phyloP scores from a whole-genome alignment of 768 basidiomycete species.

The Phallus indusiatus region DNA sequence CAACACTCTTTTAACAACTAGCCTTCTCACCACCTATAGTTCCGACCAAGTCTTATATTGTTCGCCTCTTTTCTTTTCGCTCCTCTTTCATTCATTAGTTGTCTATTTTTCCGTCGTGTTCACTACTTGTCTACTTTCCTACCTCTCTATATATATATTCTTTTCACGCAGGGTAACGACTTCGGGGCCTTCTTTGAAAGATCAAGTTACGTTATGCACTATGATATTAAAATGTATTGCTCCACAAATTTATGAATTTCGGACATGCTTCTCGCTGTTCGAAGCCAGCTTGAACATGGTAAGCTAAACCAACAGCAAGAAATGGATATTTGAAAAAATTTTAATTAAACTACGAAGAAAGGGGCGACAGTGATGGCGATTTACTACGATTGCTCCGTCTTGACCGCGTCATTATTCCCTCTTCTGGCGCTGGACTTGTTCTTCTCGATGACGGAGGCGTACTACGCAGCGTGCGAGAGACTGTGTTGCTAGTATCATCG shows the following conservation, averaged over 20 bases:
- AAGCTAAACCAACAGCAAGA: too few species aligned
- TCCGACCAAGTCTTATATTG: neutral
- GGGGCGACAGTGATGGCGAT: neutral
- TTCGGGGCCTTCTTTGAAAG: too few species aligned
- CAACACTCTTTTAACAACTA: neutral
- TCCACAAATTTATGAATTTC: too few species aligned
- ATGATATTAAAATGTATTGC: too few species aligned
- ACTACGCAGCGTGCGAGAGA: neutral
- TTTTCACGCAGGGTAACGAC: neutral
- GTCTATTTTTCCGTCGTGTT: neutral
- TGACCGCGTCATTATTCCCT: neutral
- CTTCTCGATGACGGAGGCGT: conserved; percentile 3
- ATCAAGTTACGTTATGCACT: too few species aligned
- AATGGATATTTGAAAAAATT: too few species aligned
- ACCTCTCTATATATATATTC: neutral
- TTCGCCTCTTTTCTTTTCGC: too few species aligned
- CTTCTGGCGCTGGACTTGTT: conserved; percentile 1
- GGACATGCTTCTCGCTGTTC: too few species aligned
- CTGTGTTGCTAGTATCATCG: neutral
- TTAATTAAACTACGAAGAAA: too few species aligned
- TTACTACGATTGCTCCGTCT: neutral
- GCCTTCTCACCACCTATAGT: neutral
- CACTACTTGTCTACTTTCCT: neutral
- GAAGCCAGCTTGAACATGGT: too few species aligned
- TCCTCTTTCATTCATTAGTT: too few species aligned